These are phyloP conservation scores for Clitoria ternatea DNA, from an alignment of 306 rosid genomes.

Conservation along the genomic window DNA sequence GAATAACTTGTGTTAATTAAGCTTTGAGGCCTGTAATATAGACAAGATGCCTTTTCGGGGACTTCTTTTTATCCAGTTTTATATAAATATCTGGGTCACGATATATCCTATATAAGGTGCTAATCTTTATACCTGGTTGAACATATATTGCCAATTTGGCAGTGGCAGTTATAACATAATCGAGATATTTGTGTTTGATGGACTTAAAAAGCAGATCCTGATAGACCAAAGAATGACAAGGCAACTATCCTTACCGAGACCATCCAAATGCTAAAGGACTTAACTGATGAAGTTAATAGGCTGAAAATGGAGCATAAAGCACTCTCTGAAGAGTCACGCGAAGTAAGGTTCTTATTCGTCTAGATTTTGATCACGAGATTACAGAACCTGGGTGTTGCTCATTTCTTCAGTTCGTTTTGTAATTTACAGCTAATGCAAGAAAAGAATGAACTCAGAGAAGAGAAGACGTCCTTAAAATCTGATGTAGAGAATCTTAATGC, in stretches of 20 bases:
- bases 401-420: constrained; percentile 20
- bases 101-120: background rate
- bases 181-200: constrained; percentile 15
- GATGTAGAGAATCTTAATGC: constrained; percentile 68
- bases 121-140: background rate
- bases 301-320: constrained; percentile 61
- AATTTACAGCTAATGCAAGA: constrained; percentile 65
- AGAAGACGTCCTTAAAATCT: constrained; percentile 64
- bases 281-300: constrained; percentile 57
- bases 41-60: background rate
- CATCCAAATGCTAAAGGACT: constrained; percentile 68
- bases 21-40: background rate
- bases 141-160: background rate
- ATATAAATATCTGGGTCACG: background rate
- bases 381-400: constrained; percentile 14
- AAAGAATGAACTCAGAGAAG: constrained; percentile 92
- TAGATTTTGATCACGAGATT: background rate
- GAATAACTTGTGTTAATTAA: background rate
- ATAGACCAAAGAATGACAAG: constrained; percentile 93
- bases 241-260: constrained; percentile 83
- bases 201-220: constrained; percentile 60
- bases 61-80: background rate
- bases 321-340: constrained; percentile 75
- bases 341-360: constrained; percentile 43
- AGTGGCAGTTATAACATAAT: background rate